These are phyloP conservation scores for Rhizopus stolonifer DNA, from an alignment of 371 early-diverging fungal genomes.

Conservation along the genomic window DNA sequence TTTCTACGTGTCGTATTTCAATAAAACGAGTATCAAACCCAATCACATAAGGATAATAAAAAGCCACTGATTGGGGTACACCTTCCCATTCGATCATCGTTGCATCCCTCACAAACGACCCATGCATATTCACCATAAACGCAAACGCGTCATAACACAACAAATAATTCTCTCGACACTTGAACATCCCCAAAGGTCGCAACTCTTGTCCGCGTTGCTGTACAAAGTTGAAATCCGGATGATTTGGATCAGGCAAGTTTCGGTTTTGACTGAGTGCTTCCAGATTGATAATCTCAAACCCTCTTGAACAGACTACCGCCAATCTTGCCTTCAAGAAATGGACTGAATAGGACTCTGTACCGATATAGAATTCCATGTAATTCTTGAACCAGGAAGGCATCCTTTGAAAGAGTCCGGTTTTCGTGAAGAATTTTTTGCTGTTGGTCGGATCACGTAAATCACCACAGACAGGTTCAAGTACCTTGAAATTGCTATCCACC, in stretches of 20 bases:
- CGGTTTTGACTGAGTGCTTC: conserved; percentile 69
- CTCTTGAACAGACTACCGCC: conserved; percentile 76
- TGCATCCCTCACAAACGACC: conserved; percentile 15
- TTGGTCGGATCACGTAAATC: conserved; percentile 41
- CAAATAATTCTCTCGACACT: conserved; percentile 76
- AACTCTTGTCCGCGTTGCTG: conserved; percentile 33
- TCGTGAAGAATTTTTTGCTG: conserved; percentile 32
- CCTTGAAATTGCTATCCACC: conserved; percentile 45
- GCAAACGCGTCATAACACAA: conserved; percentile 92
- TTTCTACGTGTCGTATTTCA: conserved; percentile 85
- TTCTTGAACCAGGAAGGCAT: conserved; percentile 45
- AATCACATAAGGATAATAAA: conserved; percentile 79
- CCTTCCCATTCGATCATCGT: conserved; percentile 56
- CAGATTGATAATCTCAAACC: conserved; percentile 85
- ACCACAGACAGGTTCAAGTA: conserved; percentile 43
- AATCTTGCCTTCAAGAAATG: conserved; percentile 74
- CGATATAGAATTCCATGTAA: conserved; percentile 77
- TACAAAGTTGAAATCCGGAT: conserved; percentile 43
- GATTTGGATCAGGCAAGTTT: conserved; percentile 38
- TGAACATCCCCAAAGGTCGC: conserved; percentile 81
- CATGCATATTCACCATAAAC: conserved; percentile 81
- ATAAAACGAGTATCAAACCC: conserved; percentile 90
- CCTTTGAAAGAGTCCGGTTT: conserved; percentile 41
- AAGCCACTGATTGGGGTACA: conserved; percentile 60
- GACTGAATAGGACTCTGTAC: conserved; percentile 71